phyloP scores from a whole-genome alignment of 1,139 yeast species.

The Yamadazyma sp. region DNA sequence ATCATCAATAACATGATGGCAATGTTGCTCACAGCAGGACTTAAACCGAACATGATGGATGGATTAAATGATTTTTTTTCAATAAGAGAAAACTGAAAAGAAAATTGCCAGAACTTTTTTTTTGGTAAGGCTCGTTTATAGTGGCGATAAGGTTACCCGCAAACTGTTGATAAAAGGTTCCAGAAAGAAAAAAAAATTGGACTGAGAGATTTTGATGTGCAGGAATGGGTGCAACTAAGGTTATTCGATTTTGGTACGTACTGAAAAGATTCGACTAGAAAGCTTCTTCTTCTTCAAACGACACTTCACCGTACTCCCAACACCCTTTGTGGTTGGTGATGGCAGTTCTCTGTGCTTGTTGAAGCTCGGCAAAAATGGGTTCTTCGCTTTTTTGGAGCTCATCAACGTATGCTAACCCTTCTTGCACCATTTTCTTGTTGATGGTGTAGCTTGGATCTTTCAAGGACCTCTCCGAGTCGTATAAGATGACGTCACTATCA shows the following conservation, averaged over 20 bases:
- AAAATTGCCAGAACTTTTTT: not conserved
- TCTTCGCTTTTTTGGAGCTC: constrained; percentile 37
- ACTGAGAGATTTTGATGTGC: not conserved
- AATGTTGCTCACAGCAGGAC: constrained; percentile 85
- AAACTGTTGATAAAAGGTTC: constrained; percentile 3
- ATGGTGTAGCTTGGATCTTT: constrained; percentile 60
- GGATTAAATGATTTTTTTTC: not conserved
- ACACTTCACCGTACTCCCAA: constrained; percentile 81
- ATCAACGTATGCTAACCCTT: constrained; percentile 68
- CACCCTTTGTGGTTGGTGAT: constrained; percentile 60
- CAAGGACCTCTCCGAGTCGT: constrained; percentile 59
- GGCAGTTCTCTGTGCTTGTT: constrained; percentile 48
- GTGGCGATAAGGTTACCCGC: constrained; percentile 6
- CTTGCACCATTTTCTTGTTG: constrained; percentile 59
- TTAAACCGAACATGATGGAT: constrained; percentile 44
- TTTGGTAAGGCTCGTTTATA: not conserved
- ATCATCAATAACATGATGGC: constrained; percentile 94
- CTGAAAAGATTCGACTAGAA: not conserved
- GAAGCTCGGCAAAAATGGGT: constrained; percentile 38
- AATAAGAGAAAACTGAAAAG: not conserved
- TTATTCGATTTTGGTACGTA: not conserved
- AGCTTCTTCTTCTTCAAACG: constrained; percentile 53
- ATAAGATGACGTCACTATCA: constrained; percentile 54
- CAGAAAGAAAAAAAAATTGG: constrained; percentile 1
- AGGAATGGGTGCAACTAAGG: not conserved